phyloP scores from a whole-genome alignment of 164 flowering plant species.

The Annona cherimola region DNA sequence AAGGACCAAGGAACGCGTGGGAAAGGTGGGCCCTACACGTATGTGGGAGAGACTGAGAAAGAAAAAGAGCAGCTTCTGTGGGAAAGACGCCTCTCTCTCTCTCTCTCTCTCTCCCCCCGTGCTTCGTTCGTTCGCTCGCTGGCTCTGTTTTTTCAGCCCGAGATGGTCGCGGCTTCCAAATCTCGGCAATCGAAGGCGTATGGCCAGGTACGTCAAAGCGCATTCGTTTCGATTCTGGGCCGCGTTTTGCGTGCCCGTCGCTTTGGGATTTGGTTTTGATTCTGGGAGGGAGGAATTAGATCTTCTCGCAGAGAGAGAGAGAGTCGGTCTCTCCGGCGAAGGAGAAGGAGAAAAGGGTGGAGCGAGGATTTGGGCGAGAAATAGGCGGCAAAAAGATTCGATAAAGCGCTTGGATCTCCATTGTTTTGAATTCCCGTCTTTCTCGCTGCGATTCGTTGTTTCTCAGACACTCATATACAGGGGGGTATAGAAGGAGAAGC shows the following conservation, averaged over 20 bases:
- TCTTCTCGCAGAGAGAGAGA: background rate
- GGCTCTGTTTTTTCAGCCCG: background rate
- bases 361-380: constrained; percentile 49
- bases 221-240: background rate
- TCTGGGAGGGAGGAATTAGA: background rate
- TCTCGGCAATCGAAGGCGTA: background rate
- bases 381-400: constrained; percentile 13
- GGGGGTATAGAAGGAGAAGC: background rate
- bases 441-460: background rate
- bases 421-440: constrained; percentile 4
- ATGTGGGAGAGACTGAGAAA: background rate
- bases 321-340: constrained; percentile 13
- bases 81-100: background rate
- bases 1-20: background rate
- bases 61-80: background rate
- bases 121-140: no score
- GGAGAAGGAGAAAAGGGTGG: constrained; percentile 29
- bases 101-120: no score
- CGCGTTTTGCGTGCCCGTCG: background rate
- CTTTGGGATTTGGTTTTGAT: background rate
- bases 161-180: background rate
- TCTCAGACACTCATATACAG: constrained; percentile 3
- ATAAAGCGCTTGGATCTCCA: constrained; percentile 9
- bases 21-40: background rate
- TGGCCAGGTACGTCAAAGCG: background rate